Evolutionary conservation across 257 asterid genomes (phyloP), one percentile per base, ranked within the genome.

Genomic region (Ophiorrhiza pumila): DNA sequence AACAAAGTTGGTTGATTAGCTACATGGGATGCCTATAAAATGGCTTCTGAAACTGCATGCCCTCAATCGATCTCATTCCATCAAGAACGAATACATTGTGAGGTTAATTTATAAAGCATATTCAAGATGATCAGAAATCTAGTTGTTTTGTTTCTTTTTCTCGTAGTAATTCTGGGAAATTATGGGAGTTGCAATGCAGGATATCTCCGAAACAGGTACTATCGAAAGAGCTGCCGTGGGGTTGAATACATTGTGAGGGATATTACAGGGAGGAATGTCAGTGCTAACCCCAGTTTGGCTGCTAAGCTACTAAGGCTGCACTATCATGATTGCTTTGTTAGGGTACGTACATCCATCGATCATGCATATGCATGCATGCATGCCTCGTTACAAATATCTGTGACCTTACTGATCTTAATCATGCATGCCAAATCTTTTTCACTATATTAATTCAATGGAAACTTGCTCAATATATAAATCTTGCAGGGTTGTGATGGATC

Each of bases 401-500:
- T 3, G 31, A 20, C 23, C 7, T 18, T 49, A n/a, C 29, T n/a
- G n/a, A n/a, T n/a, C n/a, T n/a, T n/a, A n/a, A n/a, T n/a, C n/a
- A n/a, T n/a, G n/a, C n/a, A n/a, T n/a, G n/a, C n/a, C n/a, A n/a
- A n/a, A n/a, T n/a, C n/a, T n/a, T n/a, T n/a, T n/a, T n/a, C n/a
- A n/a, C n/a, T n/a, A n/a, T n/a, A n/a, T n/a, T n/a, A 43, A 5
- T 43, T 11, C 10, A 43, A 14, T 50, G 25, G 2, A 3, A n/a
- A 41, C 49, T n/a, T 50, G 7, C 22, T 29, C 5, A 14, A n/a
- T n/a, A n/a, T n/a, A n/a, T n/a, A n/a, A n/a, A 42, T 18, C 41
- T 71, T 52, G 18, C 60, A 91, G 97, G 97, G 96, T 10, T 91
- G 96, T 37, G 96, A 91, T 77, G 93, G 80, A 27, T 91, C 96